Evolutionary conservation across 2,329 filamentous ascomycete species (phyloP), one percentile per base, ranked within the genome.

Genomic region (Ascochyta viciae-villosae): DNA sequence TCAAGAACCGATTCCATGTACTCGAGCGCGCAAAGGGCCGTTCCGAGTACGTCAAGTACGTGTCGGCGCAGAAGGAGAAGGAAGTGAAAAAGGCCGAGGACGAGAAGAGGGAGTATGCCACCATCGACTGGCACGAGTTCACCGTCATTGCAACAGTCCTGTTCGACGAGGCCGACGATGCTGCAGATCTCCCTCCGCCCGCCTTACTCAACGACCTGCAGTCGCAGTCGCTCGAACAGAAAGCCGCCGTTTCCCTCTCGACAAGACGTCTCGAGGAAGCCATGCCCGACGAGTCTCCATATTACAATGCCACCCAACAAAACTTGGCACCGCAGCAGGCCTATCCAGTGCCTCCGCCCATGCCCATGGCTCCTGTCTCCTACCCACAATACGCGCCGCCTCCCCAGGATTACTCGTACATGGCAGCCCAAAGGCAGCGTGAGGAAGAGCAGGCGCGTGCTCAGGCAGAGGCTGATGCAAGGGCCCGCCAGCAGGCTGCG

Each of bases 91-190:
- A 93, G 61, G 89, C 89, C 37, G 90, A 96, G 71, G 87, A 92
- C 69, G 91, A 96, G 74, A 88, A 88, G 68, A 73, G 87, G 45
- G 83, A 84, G 49, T 89, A 95, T 75, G 89, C 90, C 1, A 89
- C 95, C 67, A 95, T 99, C 61, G 95, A 99, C 76, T 99, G 95
- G 95, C 91, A 96, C 71, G 94, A 98, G 73, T 99, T 99, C 68
- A 89, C 94, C 31, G 90, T 99, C 19, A 92, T 97, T 40, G 95
- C 97, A 77, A 97, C 93, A 0, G 93, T 99, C 50, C 83, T 92
- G 15, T 99, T 99, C 76, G 92, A 87, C 55, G 93, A 96, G 65
- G 85, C 86, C 35, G 95, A 99, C 74, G 93, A 97, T 64, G 85
- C 90, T 61, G 87, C 88, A 34, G 89, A 95, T 61, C 87, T 99